Percentiles rank a stretch among this genome's conserved stretches.
Conservation (phyloP, 345 rosid species). For the Aegle marmelos region DNA sequence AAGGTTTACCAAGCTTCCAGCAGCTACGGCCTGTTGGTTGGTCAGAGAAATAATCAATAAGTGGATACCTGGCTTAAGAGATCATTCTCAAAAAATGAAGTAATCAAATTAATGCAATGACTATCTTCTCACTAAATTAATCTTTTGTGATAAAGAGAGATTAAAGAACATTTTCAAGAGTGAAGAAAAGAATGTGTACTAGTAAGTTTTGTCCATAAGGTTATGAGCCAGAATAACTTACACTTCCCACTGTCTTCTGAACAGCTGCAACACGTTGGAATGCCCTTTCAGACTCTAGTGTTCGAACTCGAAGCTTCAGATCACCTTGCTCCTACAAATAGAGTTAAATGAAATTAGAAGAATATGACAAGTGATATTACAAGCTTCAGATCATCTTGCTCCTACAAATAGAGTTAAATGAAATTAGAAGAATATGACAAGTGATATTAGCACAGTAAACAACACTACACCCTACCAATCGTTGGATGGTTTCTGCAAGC, state of each 20-base stretch:
- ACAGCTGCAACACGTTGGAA: constrained; percentile 94
- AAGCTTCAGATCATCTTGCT: constrained; percentile 98
- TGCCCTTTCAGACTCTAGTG: constrained; percentile 91
- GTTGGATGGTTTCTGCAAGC: constrained; percentile 79
- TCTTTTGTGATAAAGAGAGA: background rate
- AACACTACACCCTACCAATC: constrained; percentile 51
- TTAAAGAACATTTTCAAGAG: background rate
- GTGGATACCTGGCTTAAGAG: background rate
- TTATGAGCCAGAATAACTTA: constrained; percentile 35
- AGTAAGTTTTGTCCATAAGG: background rate
- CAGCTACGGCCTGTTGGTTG: constrained; percentile 80
- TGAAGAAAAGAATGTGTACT: background rate
- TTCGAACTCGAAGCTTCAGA: constrained; percentile 89
- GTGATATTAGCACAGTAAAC: background rate
- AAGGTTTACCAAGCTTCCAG: constrained; percentile 90
- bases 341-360: background rate
- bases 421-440: background rate
- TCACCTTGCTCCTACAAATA: constrained; percentile 92
- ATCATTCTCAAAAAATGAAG: background rate
- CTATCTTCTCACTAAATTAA: background rate
- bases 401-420: constrained; percentile 41
- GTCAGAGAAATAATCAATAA: constrained; percentile 10
- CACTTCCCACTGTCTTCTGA: constrained; percentile 91
- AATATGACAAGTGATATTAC: background rate
- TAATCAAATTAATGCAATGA: background rate